Percentiles rank a stretch among this genome's conserved stretches.
Conservation (phyloP, 495 filamentous ascomycete genomes). For the Hypomontagnella submonticulosa region DNA sequence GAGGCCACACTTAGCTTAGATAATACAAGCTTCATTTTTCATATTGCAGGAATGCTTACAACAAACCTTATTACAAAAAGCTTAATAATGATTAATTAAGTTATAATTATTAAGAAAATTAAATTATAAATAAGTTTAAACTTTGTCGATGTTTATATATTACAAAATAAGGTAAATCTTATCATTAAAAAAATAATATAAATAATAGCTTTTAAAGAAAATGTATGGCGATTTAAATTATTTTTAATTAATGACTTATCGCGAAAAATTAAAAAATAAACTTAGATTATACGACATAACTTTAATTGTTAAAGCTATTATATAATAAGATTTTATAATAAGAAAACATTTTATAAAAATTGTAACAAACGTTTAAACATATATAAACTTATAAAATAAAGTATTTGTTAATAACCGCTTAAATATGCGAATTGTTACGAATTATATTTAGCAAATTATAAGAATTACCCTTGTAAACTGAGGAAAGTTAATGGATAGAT, state of each 20-base stretch:
- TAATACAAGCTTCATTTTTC: no score
- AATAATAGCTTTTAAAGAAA: constrained; percentile 1
- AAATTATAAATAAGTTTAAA: no score
- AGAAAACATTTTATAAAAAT: constrained; percentile 3
- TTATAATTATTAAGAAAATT: no score
- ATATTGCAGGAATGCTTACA: no score
- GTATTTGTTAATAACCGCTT: neutral
- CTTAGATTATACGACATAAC: neutral
- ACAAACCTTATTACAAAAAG: no score
- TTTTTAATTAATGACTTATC: neutral
- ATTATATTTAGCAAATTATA: constrained; percentile 1
- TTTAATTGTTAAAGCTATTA: neutral
- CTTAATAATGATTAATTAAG: no score
- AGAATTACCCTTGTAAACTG: neutral
- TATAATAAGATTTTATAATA: constrained; percentile 4
- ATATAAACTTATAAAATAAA: neutral
- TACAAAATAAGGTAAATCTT: no score
- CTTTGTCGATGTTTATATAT: no score
- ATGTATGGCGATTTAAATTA: neutral
- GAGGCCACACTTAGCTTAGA: no score
- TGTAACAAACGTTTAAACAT: neutral
- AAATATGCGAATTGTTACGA: neutral
- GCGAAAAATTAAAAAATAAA: constrained; percentile 2
- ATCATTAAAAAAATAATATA: no score
- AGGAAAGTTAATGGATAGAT: neutral